Base-by-base conservation (phyloP, 2,329 filamentous ascomycete species). In the Colletotrichum sp. region DNA sequence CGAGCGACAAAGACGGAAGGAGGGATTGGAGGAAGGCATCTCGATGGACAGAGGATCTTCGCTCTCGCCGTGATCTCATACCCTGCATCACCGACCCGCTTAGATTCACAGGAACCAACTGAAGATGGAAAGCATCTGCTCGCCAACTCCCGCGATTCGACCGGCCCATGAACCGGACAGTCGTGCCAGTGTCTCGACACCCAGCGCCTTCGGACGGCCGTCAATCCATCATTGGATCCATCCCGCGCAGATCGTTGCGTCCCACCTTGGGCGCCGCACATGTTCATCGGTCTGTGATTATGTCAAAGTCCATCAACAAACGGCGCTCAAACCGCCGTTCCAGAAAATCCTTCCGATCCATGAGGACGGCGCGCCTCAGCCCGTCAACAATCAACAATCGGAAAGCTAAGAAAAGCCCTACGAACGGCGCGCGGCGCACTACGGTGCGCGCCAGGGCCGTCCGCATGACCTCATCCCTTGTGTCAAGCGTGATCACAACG, bases 391-490 rank as follows among this genome's bases (percentile, higher is more conserved):
- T 52, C 28, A 36, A 21, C 39, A 44, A 52, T 13, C 57, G 39
- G 32, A 18, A 39, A 44, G 26, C 36, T 36, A 49, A 52, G 68
- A 64, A 26, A 49, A 49, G 26, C 34, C 39, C n/a, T 3, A n/a
- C 15, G 16, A 60, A 36, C 16, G 60, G 60, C 68, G 72, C 21
- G n/a, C 44, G n/a, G 10, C 44, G 44, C 39, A 44, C 39, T n/a
- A 44, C 44, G 49, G 55, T 36, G 55, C 55, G 30, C 68, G 63
- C 63, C 68, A 21, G 62, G 30, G 16, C 62, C 68, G 24, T 28
- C 30, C 30, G 18, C 21, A 68, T 75, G 68, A 72, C 72, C 72
- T 75, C 72, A 75, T 65, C 57, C 39, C 55, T 72, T 75, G 63
- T 39, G 68, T 75, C 63, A 75, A 75, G 72, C 72, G 63, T 63